Percentiles rank a stretch among this genome's conserved stretches.
These are phyloP conservation scores for Thelonectria discophora DNA, from an alignment of 2,329 filamentous ascomycete genomes.

Conservation along the genomic window DNA sequence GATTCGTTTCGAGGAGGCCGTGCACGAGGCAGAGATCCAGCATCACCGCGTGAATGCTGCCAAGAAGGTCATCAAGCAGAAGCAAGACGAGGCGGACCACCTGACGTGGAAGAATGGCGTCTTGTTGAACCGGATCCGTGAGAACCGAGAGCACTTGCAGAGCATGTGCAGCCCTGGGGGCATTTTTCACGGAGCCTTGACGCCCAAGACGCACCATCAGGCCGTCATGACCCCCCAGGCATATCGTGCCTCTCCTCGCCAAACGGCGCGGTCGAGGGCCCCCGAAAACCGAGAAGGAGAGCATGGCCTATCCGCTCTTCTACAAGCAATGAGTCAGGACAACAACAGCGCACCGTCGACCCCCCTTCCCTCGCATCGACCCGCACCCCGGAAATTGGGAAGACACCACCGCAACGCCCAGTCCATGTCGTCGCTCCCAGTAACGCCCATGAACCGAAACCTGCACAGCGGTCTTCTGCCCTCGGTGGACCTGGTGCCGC, in stretches of 20 bases:
- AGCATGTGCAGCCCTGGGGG: conserved; percentile 79
- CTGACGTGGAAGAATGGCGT: conserved; percentile 80
- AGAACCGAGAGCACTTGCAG: conserved; percentile 89
- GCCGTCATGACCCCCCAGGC: conserved; percentile 55
- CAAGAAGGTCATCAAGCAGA: conserved; percentile 80
- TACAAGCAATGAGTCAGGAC: conserved; percentile 80
- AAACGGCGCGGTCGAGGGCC: conserved; percentile 56
- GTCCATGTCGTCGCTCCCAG: conserved; percentile 84
- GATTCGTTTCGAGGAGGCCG: conserved; percentile 70
- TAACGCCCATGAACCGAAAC: conserved; percentile 71
- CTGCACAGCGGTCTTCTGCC: conserved; percentile 65
- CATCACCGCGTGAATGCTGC: conserved; percentile 74
- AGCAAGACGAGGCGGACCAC: conserved; percentile 75
- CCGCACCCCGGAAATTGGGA: conserved; percentile 58
- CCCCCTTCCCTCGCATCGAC: conserved; percentile 61
- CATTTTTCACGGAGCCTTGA: conserved; percentile 69
- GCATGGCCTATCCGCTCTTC: conserved; percentile 78
- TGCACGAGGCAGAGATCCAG: conserved; percentile 71
- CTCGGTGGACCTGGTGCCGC: conserved; percentile 69
- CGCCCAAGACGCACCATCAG: conserved; percentile 59
- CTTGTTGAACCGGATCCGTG: conserved; percentile 83
- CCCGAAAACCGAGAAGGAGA: conserved; percentile 60
- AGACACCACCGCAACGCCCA: conserved; percentile 80
- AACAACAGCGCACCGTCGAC: conserved; percentile 79
- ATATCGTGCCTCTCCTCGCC: conserved; percentile 58